Evolutionary conservation across 352 stramenopile genomes (phyloP).

Genomic region (Phytophthora pini): DNA sequence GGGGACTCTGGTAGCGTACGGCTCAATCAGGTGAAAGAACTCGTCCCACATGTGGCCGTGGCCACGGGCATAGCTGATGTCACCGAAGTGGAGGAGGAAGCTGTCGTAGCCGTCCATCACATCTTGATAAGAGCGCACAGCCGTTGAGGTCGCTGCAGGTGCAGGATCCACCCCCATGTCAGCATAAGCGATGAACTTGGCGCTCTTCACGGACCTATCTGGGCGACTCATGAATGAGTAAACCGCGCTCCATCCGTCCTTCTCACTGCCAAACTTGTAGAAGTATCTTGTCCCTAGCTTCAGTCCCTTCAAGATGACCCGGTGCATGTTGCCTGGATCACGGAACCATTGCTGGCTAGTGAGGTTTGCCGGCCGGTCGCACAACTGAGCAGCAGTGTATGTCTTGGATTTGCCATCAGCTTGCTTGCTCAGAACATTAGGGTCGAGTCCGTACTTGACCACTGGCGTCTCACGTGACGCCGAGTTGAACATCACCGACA

Average conservation of each 20-base stretch:
- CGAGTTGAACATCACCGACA: conserved; percentile 85
- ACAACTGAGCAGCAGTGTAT: conserved; percentile 77
- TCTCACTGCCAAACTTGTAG: conserved; percentile 83
- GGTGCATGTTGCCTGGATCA: conserved; percentile 85
- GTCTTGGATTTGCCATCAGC: conserved; percentile 56
- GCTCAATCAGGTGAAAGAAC: conserved; percentile 79
- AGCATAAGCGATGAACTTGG: conserved; percentile 85
- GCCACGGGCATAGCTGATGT: conserved; percentile 76
- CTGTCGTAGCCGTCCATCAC: conserved; percentile 71
- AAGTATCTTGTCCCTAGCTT: conserved; percentile 57
- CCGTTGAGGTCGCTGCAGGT: conserved; percentile 65
- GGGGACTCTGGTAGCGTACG: conserved; percentile 68
- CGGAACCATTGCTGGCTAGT: conserved; percentile 74
- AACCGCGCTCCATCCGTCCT: conserved; percentile 73
- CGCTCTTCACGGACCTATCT: conserved; percentile 39
- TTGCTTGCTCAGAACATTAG: conserved; percentile 30
- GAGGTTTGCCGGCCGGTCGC: conserved; percentile 62
- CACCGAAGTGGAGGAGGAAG: conserved; percentile 81
- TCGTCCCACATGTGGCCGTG: conserved; percentile 74
- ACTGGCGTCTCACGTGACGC: conserved; percentile 56
- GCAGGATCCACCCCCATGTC: conserved; percentile 82
- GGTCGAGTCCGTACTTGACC: conserved; percentile 53
- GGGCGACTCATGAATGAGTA: conserved; percentile 66
- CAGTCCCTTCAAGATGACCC: conserved; percentile 65
- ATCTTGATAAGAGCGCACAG: conserved; percentile 65